These are phyloP conservation scores for Fragilaria radians DNA, from an alignment of 108 stramenopile species.

Conservation along the genomic window DNA sequence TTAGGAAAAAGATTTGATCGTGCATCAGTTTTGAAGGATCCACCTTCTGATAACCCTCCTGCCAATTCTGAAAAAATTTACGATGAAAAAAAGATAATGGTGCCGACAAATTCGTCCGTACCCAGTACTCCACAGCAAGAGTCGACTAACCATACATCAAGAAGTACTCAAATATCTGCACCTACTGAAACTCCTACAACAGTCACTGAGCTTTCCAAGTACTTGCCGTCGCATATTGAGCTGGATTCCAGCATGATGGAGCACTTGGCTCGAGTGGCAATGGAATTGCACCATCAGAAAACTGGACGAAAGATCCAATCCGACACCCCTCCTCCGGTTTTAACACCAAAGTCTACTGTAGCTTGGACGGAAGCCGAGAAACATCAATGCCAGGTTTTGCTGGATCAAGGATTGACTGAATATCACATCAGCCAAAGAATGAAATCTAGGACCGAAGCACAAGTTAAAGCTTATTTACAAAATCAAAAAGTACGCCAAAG, in stretches of 20 bases:
- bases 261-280: constrained; percentile 70
- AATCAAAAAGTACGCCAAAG: constrained; percentile 6
- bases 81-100: neutral
- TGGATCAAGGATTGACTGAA: neutral
- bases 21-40: constrained; percentile 8
- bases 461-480: constrained; percentile 15
- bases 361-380: constrained; percentile 11
- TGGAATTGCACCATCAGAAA: constrained; percentile 76
- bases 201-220: constrained; percentile 6
- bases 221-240: constrained; percentile 42
- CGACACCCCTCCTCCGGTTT: constrained; percentile 5
- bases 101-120: too few relatives aligned
- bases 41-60: neutral
- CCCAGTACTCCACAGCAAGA: constrained; percentile 3
- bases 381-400: neutral
- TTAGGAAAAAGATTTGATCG: constrained; percentile 79
- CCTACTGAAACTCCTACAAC: constrained; percentile 3
- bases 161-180: neutral
- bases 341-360: neutral
- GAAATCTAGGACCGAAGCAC: constrained; percentile 11
- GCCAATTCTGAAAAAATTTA: neutral
- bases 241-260: constrained; percentile 69
- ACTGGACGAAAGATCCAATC: constrained; percentile 68
- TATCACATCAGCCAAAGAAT: neutral
- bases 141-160: neutral